Base-by-base conservation (phyloP, 169 alveolate species). In the Miamiensis avidus region DNA sequence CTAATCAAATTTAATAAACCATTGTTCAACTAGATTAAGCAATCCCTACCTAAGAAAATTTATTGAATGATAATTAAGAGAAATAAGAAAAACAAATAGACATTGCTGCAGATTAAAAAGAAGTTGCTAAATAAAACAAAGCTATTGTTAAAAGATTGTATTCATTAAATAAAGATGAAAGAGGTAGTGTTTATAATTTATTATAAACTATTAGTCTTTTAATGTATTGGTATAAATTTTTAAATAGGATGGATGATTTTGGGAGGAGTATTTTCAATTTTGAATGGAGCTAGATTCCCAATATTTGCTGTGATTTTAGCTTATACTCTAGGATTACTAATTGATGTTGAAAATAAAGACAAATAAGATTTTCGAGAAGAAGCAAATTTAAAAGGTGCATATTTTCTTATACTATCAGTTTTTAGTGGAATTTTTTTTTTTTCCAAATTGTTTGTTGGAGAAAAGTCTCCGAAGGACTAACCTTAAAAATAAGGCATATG, bases 401-500 rank as follows among this genome's bases (percentile, higher is more conserved):
- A n/a, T 4, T 49, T 89, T 73, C 92, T 94, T 28, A 81, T 92
- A 27, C 94, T 94, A 6, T 69, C 92, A 33, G 93, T 64, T 65
- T 49, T 31, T 32, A 30, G n/a, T 76, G 25, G n/a, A 26, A 64
- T 65, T 34, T 11, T 75, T 11, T 31, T 78, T 76, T 72, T 31
- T 34, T 34, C 28, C n/a, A 69, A 76, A 78, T 77, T 76, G 30
- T 29, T 34, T 65, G 73, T n/a, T 83, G 85, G 28, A 88, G 75
- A 29, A 86, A 69, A 16, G 82, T 89, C 31, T 88, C 91, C 20
- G 87, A 87, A 65, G 74, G 81, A 25, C 65, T 93, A 74, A 90
- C 93, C 0, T 65, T 81, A 34, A 82, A 83, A 81, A 72, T 82
- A 72, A 89, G 95, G 88, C 75, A 88, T 76, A 78, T 83, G 33